phyloP scores from a whole-genome alignment of 2,329 filamentous ascomycete genomes.

The Calonectria pauciramosa region DNA sequence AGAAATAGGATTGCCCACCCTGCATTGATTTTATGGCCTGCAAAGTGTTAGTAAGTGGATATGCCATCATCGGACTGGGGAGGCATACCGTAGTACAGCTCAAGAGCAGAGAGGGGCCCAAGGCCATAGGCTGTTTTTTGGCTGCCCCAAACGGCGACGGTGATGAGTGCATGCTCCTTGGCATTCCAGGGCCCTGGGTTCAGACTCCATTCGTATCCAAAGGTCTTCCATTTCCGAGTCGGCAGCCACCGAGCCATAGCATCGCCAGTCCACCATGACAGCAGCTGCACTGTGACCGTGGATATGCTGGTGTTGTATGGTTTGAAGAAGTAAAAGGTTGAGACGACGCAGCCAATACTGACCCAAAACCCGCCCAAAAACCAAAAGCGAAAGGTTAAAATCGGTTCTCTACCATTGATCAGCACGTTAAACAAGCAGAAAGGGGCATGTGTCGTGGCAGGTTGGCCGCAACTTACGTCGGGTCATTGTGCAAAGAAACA shows the following conservation, averaged over 20 bases:
- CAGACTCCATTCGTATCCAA: background rate
- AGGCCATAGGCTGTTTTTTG: background rate
- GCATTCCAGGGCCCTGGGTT: background rate
- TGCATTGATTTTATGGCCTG: background rate
- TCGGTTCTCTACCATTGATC: background rate
- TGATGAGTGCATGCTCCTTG: background rate
- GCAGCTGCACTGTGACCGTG: background rate
- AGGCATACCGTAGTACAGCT: background rate
- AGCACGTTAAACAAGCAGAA: background rate
- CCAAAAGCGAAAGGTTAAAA: background rate
- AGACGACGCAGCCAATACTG: background rate
- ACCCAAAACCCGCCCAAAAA: background rate
- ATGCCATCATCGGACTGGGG: background rate
- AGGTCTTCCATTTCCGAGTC: background rate
- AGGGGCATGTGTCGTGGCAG: background rate
- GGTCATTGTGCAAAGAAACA: background rate
- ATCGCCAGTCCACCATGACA: background rate
- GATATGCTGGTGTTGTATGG: conserved; percentile 8
- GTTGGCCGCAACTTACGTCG: background rate
- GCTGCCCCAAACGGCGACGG: background rate
- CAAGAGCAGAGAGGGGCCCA: background rate
- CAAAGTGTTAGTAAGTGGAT: background rate
- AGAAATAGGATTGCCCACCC: background rate
- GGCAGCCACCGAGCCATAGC: background rate
- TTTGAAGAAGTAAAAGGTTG: background rate